Evolutionary conservation across 495 filamentous ascomycete species (phyloP), one percentile per base, ranked within the genome.

Genomic region (Margaritispora aquatica): DNA sequence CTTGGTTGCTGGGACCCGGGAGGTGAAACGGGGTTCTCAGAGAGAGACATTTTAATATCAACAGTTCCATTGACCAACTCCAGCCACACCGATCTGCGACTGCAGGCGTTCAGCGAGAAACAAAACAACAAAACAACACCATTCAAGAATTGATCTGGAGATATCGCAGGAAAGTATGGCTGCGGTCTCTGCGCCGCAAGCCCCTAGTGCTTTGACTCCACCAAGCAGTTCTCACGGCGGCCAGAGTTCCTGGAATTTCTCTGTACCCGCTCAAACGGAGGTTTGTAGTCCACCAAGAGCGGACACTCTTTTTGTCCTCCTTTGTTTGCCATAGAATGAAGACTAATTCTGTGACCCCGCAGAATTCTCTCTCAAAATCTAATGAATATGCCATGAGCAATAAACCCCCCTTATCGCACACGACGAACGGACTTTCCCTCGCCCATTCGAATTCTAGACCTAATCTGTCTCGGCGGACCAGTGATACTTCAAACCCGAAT

Each of bases 181-280:
- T 61, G 69, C 78, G 63, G 75, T 81, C 68, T 79, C 78, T 54
- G 68, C 69, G 58, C 76, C 77, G 61, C 74, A 72, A 59, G 70
- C 72, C 57, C 65, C 76, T 26, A 74, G 65, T 63, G 73, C 79
- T 29, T 63, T 84, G 54, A 78, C 76, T 54, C 77, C 78, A 51
- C 75, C 79, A 26, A 73, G 71, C 59, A 81, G 75, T 63, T 76
- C 75, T 20, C 78, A 83, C 59, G 78, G 74, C 50, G 73, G 71
- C 29, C 70, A 69, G 51, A 73, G 71, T 51, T 65, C 75, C 55
- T 85, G 83, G 83, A 77, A 78, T 58, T 75, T 77, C 60, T 64
- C 75, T 51, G 67, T 73, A 21, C 70, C 76, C 31, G 15, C 69
- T 22, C 60, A 69, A 38, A 56, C 63, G 54, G 52, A 71, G 64